Evolutionary conservation across 1,284 basidiomycete genomes (phyloP), one percentile per base, ranked within the genome.

Genomic region (Sanghuangporus baumii): DNA sequence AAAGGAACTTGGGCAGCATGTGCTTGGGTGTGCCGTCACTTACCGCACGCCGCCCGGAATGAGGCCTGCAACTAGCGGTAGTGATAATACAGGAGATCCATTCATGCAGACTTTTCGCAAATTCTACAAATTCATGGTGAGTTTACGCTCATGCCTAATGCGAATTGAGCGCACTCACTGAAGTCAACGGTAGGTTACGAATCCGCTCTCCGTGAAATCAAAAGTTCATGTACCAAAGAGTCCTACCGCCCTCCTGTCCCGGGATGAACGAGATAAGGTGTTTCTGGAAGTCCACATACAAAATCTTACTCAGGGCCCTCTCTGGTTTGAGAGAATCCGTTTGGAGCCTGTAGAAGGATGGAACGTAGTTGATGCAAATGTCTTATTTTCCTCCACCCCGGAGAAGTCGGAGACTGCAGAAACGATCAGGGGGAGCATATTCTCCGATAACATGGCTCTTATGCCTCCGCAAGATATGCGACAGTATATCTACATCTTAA

Each of bases 281-380:
- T 94, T 93, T 71, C 83, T 95, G 18, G 93, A 96, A 72, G 84
- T 94, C 0, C 89, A 94, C 69, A 87, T 94, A 37, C 93, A 95
- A 71, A 96, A 96, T 68, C 76, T 89, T 59, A 92, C 91, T 0
- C 81, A 82, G 59, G 87, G 89, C 16, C 82, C 87, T 0, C 83
- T 95, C 74, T 84, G 83, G 75, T 89, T 96, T 61, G 88, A 91
- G 66, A 79, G 80, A 16, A 87, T 94, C 76, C 74, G 77, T 11
- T 82, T 96, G 59, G 89, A 93, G 66, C 82, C 87, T 52, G 82
- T 84, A 1, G 86, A 90, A 3, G 87, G 84, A 0, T 91, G 93
- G 85, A 72, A 76, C 34, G 84, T 80, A 2, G 70, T 80, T 41
- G 87, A 89, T 66, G 76, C 73, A 3, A 89, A 87, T 65, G 18